Evolutionary conservation across 169 alveolate genomes (phyloP), one percentile per base, ranked within the genome.

Genomic region (Besnoitia besnoiti): DNA sequence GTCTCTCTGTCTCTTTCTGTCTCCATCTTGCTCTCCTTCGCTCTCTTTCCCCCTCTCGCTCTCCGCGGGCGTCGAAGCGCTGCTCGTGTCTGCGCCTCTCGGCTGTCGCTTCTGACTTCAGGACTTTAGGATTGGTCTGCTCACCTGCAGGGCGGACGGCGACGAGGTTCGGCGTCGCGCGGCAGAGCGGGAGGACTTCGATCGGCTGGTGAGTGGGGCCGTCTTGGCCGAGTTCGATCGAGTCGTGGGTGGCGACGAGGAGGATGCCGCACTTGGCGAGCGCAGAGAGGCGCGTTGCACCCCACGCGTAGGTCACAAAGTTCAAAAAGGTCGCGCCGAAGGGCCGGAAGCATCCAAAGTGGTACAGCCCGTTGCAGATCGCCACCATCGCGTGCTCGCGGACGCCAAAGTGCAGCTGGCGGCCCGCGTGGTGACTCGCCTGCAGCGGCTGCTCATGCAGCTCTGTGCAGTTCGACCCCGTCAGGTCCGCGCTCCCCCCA

Each of bases 201-300:
- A 95, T 88, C 0, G 98, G 97, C 88, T 96, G 98, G 73, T 96
- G 98, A 10, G 98, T 96, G 4, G 98, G 97, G 33, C 98, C 98
- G 91, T 96, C 98, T 92, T 96, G 97, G 55, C 98, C 98, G 73
- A 95, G 94, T 79, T 94, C 98, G 49, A 95, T 93, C 40, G 97
- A 96, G 94, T 96, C 98, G 90, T 96, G 98, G 33, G 98, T 96
- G 55, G 96, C 96, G 55, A 96, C 93, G 92, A 94, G 93, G 39
- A 96, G 93, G 49, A 95, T 85, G 77, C 95, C 97, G 80, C 91
- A 94, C 85, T 90, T 94, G 50, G 76, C 92, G 80, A 96, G 95
- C 37, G 97, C 97, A 14, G 97, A 91, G 76, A 96, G 94, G 35
- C 97, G 67, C 91, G 91, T 89, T 37, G 97, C 96, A 77, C 97